Base-by-base conservation (phyloP, 2,329 filamentous ascomycete species). In the Coniochaeta prunicola region DNA sequence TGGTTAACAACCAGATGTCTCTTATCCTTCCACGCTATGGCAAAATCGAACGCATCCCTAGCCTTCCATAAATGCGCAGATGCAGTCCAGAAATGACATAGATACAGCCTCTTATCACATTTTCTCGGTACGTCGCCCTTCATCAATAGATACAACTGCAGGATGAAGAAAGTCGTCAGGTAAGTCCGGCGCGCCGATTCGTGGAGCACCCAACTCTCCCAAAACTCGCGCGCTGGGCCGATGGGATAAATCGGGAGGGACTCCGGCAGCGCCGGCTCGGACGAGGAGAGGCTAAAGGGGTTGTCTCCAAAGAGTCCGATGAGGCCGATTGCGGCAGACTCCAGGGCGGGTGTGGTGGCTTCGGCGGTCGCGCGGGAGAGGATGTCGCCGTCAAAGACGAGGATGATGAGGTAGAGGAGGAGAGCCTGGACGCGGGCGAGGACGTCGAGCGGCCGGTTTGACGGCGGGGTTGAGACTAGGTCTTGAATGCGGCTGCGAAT, bases 101-200 rank as follows among this genome's bases (percentile, higher is more conserved):
- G 53, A 4, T 69, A 65, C 10, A 70, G 62, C 56, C 61, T 66
- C 1, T 68, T 69, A 50, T 70, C 68, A 36, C 72, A 74, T 1
- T 63, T 59, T 19, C 64, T 48, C 2, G 60, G 60, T 9, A 59
- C 59, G 3, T 65, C 62, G 2, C 70, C 70, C 1, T 68, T 59
- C n/a, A 77, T 61, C 17, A 74, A 61, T 1, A 71, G 68, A 59
- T 76, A 74, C 13, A 67, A 61, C 53, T 75, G 71, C 19, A 74
- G 57, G 57, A 83, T 73, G 48, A 79, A 81, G 61, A 78, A 78
- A 0, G 75, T 66, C 13, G 80, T 70, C 1, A 84, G 68, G 0
- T 80, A 70, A 0, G 81, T 84, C 17, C 82, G 77, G 2, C 81
- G 74, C 1, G 76, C 71, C 0, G 80, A 83, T 64, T 85, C 82